Evolutionary conservation across 148 eudicot genomes (phyloP), one percentile per base, ranked within the genome.

Genomic region (Chenopodium quinoa): DNA sequence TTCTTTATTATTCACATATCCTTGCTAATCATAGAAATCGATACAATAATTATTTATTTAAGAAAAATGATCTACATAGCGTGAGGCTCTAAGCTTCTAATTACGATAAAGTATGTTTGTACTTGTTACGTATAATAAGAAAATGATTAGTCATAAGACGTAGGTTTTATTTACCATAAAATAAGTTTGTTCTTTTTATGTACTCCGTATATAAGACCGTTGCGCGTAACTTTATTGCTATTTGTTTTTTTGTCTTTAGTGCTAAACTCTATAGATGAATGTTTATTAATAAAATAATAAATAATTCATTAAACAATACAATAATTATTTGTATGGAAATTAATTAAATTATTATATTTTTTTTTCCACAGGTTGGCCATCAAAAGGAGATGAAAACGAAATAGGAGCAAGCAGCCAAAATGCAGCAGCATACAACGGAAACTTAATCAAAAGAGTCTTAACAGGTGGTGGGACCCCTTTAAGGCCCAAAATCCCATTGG

Each of bases 391-490:
- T 60, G 80, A 77, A 64, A 84, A 87, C 4, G 98, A 95, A 60
- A 34, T 69, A 2, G 98, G 98, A 0, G 94, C 98, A 0, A 74
- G 84, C 1, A 52, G 13, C 2, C 82, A 58, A 29, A 95, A 95
- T 58, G 98, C 97, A 0, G 94, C 90, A 2, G 89, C 90, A 69
- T 95, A 95, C 67, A 95, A 95, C 64, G 97, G 98, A 2, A 93
- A 93, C 64, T 77, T 93, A 69, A 93, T 92, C 1, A 83, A 86
- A 4, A 73, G 97, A 37, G 95, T 87, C 0, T 84, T 93, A 5
- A 85, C 89, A 2, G 97, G 95, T 0, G 77, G 85, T 34, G 98
- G 97, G 68, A 90, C 95, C 48, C 98, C 98, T 0, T 78, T 91
- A 66, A 89, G 86, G 84, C 98, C 97, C 68, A 84, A 91, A 34